These are phyloP conservation scores for Platanthera zijinensis DNA, from an alignment of 106 monocot genomes.

Conservation along the genomic window DNA sequence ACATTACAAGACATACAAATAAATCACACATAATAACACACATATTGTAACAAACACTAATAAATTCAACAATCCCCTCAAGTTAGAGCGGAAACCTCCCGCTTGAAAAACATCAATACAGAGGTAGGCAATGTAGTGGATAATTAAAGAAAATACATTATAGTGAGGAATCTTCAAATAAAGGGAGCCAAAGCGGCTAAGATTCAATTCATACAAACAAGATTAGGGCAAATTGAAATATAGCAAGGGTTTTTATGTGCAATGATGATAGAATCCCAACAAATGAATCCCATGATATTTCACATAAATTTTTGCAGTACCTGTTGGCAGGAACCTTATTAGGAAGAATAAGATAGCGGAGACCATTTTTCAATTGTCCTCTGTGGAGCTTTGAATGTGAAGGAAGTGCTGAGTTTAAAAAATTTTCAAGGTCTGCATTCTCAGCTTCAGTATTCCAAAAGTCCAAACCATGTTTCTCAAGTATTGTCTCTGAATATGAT, in stretches of 20 bases:
- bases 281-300: background rate
- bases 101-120: too few species aligned
- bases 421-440: constrained; percentile 34
- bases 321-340: constrained; percentile 94
- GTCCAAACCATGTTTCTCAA: constrained; percentile 43
- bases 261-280: background rate
- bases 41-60: too few species aligned
- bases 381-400: constrained; percentile 79
- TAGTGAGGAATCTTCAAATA: too few species aligned
- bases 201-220: too few species aligned
- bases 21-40: too few species aligned
- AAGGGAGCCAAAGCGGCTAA: too few species aligned
- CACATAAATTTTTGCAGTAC: constrained; percentile 20
- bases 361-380: constrained; percentile 87
- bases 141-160: too few species aligned
- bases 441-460: constrained; percentile 43
- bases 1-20: too few species aligned
- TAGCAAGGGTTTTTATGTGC: background rate
- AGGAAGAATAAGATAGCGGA: constrained; percentile 85
- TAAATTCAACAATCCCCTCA: too few species aligned
- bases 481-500: constrained; percentile 51
- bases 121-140: too few species aligned
- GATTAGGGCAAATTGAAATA: too few species aligned
- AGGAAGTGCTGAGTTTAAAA: constrained; percentile 55
- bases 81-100: too few species aligned